phyloP scores from a whole-genome alignment of 371 early-diverging fungal genomes.

The Circinella umbellata region DNA sequence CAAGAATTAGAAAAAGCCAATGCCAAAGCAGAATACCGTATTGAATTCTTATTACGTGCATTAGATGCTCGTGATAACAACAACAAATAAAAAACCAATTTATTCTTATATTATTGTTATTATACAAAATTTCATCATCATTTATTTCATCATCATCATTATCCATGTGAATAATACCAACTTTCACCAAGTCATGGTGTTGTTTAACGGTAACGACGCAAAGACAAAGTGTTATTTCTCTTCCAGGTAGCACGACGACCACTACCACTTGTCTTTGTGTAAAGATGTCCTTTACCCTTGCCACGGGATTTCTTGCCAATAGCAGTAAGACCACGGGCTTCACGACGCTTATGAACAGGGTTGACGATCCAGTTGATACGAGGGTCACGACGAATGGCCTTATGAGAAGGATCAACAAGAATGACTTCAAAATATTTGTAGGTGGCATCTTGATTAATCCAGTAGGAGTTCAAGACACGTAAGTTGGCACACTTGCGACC shows the following conservation, averaged over 20 bases:
- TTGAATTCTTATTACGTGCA: slow-evolving; percentile 37
- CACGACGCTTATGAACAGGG: slow-evolving; percentile 98
- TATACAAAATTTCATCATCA: neutral
- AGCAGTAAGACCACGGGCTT: slow-evolving; percentile 97
- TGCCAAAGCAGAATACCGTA: slow-evolving; percentile 48
- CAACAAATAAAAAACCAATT: slow-evolving; percentile 2
- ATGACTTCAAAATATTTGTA: slow-evolving; percentile 99
- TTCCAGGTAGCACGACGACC: slow-evolving; percentile 84
- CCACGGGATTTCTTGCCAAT: slow-evolving; percentile 98
- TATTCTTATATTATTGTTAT: neutral
- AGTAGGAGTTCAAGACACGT: slow-evolving; percentile 98
- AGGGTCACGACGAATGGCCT: slow-evolving; percentile 97
- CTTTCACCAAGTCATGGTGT: too few relatives aligned
- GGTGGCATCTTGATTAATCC: slow-evolving; percentile 98
- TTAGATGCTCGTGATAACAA: slow-evolving; percentile 25
- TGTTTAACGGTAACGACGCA: slow-evolving; percentile 82
- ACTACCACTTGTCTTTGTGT: slow-evolving; percentile 98
- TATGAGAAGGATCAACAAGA: slow-evolving; percentile 96
- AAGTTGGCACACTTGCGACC: slow-evolving; percentile 95
- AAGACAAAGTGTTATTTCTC: slow-evolving; percentile 79
- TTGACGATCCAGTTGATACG: slow-evolving; percentile 95
- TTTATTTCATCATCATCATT: neutral
- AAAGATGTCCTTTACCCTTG: slow-evolving; percentile 96
- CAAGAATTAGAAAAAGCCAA: slow-evolving; percentile 32
- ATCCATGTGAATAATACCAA: too few relatives aligned